Percentiles rank a stretch among this genome's conserved stretches.
Evolutionary conservation across 2,329 filamentous ascomycete species (phyloP).

Genomic region (Zasmidium citrigriseum): DNA sequence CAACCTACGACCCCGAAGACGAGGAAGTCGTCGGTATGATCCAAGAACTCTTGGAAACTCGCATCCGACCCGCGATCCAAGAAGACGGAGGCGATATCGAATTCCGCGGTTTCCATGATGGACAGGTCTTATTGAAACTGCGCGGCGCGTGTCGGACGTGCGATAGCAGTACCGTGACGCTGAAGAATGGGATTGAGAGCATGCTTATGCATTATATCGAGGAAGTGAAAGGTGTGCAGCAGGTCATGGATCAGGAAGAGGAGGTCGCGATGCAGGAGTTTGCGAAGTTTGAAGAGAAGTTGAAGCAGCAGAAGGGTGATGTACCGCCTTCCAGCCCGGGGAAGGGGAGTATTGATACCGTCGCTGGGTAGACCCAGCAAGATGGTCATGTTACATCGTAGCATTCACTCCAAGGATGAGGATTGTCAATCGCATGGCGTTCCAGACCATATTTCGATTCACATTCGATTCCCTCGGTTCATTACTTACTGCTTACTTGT

Average conservation of each 20-base stretch:
- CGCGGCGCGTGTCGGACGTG: constrained; percentile 93
- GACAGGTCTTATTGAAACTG: constrained; percentile 70
- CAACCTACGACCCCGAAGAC: constrained; percentile 86
- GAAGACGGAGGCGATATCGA: constrained; percentile 98
- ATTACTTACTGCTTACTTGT: too few relatives aligned
- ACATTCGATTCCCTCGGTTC: not conserved
- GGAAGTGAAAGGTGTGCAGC: constrained; percentile 89
- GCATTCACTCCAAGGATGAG: not conserved
- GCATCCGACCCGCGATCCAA: constrained; percentile 92
- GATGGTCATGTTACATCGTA: not conserved
- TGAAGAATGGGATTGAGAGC: constrained; percentile 97
- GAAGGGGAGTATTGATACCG: constrained; percentile 56
- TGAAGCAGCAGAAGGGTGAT: constrained; percentile 60
- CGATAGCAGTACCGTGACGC: constrained; percentile 92
- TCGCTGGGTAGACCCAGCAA: constrained; percentile 9
- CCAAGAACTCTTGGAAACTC: constrained; percentile 92
- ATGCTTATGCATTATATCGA: constrained; percentile 93
- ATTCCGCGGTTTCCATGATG: constrained; percentile 84
- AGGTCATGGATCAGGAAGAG: constrained; percentile 89
- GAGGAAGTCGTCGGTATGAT: constrained; percentile 97
- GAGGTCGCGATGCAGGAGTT: constrained; percentile 86
- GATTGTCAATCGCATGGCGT: not conserved
- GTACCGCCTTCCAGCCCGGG: constrained; percentile 52
- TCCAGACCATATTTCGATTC: not conserved
- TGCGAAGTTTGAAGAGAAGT: constrained; percentile 89